Conservation (phyloP, 2,329 filamentous ascomycete genomes). For the Neopestalotiopsis rosae region DNA sequence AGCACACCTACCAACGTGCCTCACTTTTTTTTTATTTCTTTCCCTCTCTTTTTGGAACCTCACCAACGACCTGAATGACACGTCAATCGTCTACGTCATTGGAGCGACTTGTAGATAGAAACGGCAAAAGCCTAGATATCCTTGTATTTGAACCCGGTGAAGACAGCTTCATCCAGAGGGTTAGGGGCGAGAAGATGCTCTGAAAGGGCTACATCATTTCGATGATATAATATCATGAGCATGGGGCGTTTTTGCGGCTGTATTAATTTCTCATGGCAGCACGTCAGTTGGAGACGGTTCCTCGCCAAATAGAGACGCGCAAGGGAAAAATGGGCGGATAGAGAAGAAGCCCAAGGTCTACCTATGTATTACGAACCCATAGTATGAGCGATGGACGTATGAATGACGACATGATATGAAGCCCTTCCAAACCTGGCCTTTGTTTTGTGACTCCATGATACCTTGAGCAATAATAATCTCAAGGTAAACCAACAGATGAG, state of each 20-base stretch:
- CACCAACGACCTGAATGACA: conserved; percentile 12
- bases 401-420: conserved; percentile 40
- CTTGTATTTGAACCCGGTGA: conserved; percentile 14
- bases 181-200: conserved; percentile 7
- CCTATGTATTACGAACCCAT: conserved; percentile 31
- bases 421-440: neutral
- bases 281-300: conserved; percentile 2
- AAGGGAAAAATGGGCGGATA: conserved; percentile 16
- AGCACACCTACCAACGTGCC: neutral
- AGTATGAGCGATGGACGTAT: conserved; percentile 28
- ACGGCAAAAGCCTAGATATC: conserved; percentile 14
- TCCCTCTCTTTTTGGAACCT: conserved; percentile 11
- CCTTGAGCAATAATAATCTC: neutral
- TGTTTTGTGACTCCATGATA: neutral
- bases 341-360: conserved; percentile 22
- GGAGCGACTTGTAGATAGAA: conserved; percentile 17
- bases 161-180: neutral
- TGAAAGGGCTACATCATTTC: conserved; percentile 1
- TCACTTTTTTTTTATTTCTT: neutral
- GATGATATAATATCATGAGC: conserved; percentile 5
- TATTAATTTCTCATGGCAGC: neutral
- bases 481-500: neutral
- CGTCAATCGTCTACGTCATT: neutral
- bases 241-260: conserved; percentile 10
- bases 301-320: conserved; percentile 1